These are phyloP conservation scores for Hansenula sp. DNA, from an alignment of 1,139 yeast genomes.

Conservation along the genomic window DNA sequence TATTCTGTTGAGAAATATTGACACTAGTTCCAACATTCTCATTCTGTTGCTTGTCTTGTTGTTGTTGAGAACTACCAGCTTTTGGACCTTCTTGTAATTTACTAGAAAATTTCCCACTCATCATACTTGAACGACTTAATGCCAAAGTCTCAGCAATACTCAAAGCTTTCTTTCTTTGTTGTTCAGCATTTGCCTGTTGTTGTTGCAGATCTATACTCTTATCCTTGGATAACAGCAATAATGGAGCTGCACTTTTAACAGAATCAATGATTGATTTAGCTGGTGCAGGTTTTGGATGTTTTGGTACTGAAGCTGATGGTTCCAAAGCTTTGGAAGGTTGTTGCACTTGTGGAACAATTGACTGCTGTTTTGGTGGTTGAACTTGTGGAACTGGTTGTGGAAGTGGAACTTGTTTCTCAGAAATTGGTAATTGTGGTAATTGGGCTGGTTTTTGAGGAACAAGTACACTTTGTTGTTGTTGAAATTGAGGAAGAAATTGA, in stretches of 20 bases:
- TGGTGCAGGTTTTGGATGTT: conserved; percentile 19
- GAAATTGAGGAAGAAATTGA: conserved; percentile 4
- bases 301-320: conserved; percentile 6
- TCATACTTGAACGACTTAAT: conserved; percentile 42
- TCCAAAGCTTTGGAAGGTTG: not conserved
- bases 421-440: not conserved
- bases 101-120: conserved; percentile 24
- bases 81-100: conserved; percentile 14
- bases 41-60: not conserved
- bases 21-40: too few species aligned
- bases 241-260: conserved; percentile 16
- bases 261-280: conserved; percentile 17
- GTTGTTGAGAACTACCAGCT: not conserved
- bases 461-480: not conserved
- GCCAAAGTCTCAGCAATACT: conserved; percentile 68
- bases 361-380: conserved; percentile 7
- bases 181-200: not conserved
- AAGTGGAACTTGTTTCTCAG: conserved; percentile 2
- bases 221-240: conserved; percentile 19
- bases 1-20: not conserved
- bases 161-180: conserved; percentile 24
- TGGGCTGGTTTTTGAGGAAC: not conserved
- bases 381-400: conserved; percentile 13
- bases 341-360: conserved; percentile 10
- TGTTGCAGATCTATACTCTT: conserved; percentile 20